Evolutionary conservation across 1,139 yeast genomes (phyloP), one percentile per base, ranked within the genome.

Genomic region (Casaregolazyma suthepensis): DNA sequence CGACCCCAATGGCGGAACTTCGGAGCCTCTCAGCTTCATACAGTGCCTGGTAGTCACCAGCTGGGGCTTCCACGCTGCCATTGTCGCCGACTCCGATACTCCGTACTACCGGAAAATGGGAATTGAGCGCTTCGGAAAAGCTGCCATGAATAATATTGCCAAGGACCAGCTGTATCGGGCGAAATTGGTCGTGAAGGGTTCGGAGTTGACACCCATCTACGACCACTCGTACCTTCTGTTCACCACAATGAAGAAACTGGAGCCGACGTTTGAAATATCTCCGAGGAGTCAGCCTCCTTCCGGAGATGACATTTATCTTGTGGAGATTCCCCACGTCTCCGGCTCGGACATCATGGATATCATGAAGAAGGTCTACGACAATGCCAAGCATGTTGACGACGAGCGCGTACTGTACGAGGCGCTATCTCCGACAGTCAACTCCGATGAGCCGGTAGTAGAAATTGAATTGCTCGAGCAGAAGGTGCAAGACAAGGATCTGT

Each of bases 21-120:
- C 37, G 13, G 13, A 9, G 17, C 44, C 19, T 10, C 43, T 29
- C 3, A 54, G 59, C 2, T 56, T 63, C 0, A 65, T 75, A 1
- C 66, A 77, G 43, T 85, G 87, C 57, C 62, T 83, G 31, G 88
- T 87, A 1, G 95, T 89, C 1, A 74, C 82, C 0, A 87, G 96
- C 0, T 84, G 96, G 89, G 95, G 84, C 0, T 80, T 88, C 59
- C 97, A 90, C 68, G 91, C 96, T 1, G 79, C 91, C 2, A 69
- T 90, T 52, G 93, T 90, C 1, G 93, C 93, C 22, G 88, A 80
- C 64, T 82, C 87, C 54, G 94, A 88, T 60, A 76, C 83, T 1
- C 82, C 85, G 0, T 86, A 84, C 61, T 70, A 85, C 64, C 73
- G 90, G 43, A 74, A 75, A 52, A 74, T 77, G 57, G 96, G 96